Conservation (phyloP, 2,329 filamentous ascomycete genomes). For the Hypoxylon sp. region DNA sequence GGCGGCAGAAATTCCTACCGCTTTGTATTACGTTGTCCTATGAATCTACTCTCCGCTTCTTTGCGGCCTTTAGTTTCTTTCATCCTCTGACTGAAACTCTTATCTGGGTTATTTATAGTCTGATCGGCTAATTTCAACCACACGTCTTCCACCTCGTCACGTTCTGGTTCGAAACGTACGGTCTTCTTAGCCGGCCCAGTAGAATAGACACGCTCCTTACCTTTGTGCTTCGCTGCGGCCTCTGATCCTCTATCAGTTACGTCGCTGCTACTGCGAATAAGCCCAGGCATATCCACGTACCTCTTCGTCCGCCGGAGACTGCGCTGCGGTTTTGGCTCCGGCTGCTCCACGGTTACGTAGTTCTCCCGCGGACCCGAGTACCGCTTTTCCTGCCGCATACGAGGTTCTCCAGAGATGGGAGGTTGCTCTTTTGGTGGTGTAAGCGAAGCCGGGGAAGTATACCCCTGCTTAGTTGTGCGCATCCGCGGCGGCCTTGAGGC, state of each 20-base stretch:
- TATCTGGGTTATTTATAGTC: slow-evolving; percentile 13
- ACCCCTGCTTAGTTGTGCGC: slow-evolving; percentile 24
- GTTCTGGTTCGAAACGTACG: not conserved
- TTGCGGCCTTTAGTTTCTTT: slow-evolving; percentile 15
- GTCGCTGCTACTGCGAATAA: not conserved
- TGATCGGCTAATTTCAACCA: slow-evolving; percentile 44
- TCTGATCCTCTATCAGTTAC: not conserved
- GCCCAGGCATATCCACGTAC: not conserved
- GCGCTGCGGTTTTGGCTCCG: slow-evolving; percentile 1
- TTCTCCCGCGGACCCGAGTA: slow-evolving; percentile 28
- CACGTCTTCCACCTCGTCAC: slow-evolving; percentile 38
- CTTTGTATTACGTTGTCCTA: slow-evolving; percentile 21
- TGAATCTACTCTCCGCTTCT: slow-evolving; percentile 6
- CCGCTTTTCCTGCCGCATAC: slow-evolving; percentile 24
- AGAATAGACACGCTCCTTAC: not conserved
- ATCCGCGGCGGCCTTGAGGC: slow-evolving; percentile 20
- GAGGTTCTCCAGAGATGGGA: slow-evolving; percentile 15
- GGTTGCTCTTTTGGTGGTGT: slow-evolving; percentile 4
- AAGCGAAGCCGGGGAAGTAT: slow-evolving; percentile 10
- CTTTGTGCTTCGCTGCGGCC: not conserved
- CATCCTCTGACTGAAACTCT: slow-evolving; percentile 10
- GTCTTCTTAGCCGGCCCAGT: not conserved
- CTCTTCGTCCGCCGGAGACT: slow-evolving; percentile 30
- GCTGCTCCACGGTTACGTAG: slow-evolving; percentile 6
- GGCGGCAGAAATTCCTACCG: not conserved